These are phyloP conservation scores for Lepiota brunneoincarnata DNA, from an alignment of 768 basidiomycete species.

Conservation along the genomic window DNA sequence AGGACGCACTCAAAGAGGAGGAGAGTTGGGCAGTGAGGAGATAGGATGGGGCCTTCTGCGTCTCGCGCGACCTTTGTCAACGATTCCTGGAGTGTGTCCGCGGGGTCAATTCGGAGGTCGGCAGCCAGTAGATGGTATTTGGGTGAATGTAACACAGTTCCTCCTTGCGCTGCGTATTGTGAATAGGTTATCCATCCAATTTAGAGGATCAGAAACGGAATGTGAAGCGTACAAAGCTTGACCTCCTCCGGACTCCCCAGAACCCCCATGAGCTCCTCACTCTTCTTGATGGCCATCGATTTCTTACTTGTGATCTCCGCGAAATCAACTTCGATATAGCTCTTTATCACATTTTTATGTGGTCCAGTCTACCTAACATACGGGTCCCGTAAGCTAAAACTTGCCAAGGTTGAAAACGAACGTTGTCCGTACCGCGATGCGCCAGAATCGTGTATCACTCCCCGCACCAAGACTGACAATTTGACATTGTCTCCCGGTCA, in stretches of 20 bases:
- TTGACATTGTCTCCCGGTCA: slow-evolving; percentile 58
- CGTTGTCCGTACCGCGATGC: slow-evolving; percentile 54
- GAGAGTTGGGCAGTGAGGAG: slow-evolving; percentile 70
- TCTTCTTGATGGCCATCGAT: slow-evolving; percentile 74
- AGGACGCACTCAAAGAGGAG: slow-evolving; percentile 93
- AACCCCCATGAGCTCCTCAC: slow-evolving; percentile 47
- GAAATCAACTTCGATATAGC: slow-evolving; percentile 91
- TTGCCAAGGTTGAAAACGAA: no score
- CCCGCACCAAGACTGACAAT: slow-evolving; percentile 95
- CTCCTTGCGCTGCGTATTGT: slow-evolving; percentile 50
- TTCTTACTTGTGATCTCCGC: slow-evolving; percentile 82
- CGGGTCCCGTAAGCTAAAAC: no score
- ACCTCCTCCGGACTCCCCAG: slow-evolving; percentile 47
- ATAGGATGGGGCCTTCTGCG: slow-evolving; percentile 38
- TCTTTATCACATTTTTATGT: slow-evolving; percentile 42
- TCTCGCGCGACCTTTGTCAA: slow-evolving; percentile 22
- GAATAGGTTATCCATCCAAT: slow-evolving; percentile 3
- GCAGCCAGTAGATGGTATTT: slow-evolving; percentile 71
- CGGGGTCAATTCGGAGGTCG: slow-evolving; percentile 68
- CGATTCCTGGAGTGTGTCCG: slow-evolving; percentile 34
- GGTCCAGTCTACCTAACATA: slow-evolving; percentile 51
- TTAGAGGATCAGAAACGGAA: background rate
- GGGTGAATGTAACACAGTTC: slow-evolving; percentile 50
- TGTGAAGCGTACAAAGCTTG: slow-evolving; percentile 36
- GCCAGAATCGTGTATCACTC: slow-evolving; percentile 95